A percentile compares a stretch with the other conserved stretches of the same genome.
Conservation (phyloP, 2,329 filamentous ascomycete species). For the Ceratocystis papillata region DNA sequence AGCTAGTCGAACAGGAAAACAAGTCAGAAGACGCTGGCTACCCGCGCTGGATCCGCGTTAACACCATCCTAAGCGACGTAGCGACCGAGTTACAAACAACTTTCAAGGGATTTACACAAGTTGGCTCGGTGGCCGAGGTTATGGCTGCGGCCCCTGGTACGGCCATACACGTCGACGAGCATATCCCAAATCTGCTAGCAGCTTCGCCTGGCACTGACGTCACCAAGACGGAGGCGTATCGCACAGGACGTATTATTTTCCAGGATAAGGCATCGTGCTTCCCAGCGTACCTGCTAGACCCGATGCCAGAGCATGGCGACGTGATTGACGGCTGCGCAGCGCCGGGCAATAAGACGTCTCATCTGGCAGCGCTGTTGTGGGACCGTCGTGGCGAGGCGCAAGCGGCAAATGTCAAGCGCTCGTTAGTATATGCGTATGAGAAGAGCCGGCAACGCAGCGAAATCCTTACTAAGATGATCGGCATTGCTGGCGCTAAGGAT, state of each 20-base stretch:
- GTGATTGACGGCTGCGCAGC: slow-evolving; percentile 90
- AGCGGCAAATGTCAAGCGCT: slow-evolving; percentile 29
- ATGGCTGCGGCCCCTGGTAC: slow-evolving; percentile 31
- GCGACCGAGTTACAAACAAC: slow-evolving; percentile 63
- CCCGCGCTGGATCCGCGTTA: slow-evolving; percentile 88
- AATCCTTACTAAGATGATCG: slow-evolving; percentile 76
- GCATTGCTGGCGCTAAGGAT: slow-evolving; percentile 57
- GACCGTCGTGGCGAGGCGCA: slow-evolving; percentile 34
- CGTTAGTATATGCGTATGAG: slow-evolving; percentile 66
- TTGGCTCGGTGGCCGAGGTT: slow-evolving; percentile 47
- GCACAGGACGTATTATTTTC: slow-evolving; percentile 66
- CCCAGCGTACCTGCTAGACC: slow-evolving; percentile 75
- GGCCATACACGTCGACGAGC: slow-evolving; percentile 57
- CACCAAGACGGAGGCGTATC: slow-evolving; percentile 62
- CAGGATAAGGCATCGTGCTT: slow-evolving; percentile 98
- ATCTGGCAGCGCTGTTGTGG: slow-evolving; percentile 65
- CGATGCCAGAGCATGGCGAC: slow-evolving; percentile 55
- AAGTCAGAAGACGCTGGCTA: slow-evolving; percentile 46
- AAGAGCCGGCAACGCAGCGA: slow-evolving; percentile 60
- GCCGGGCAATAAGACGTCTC: slow-evolving; percentile 95
- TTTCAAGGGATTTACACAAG: slow-evolving; percentile 53
- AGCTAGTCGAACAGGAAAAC: slow-evolving; percentile 43
- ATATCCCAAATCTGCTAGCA: slow-evolving; percentile 76
- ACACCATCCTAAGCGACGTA: slow-evolving; percentile 61
- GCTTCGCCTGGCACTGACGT: slow-evolving; percentile 62